Base-by-base conservation (phyloP, 345 rosid species). In the Populus deltoides region DNA sequence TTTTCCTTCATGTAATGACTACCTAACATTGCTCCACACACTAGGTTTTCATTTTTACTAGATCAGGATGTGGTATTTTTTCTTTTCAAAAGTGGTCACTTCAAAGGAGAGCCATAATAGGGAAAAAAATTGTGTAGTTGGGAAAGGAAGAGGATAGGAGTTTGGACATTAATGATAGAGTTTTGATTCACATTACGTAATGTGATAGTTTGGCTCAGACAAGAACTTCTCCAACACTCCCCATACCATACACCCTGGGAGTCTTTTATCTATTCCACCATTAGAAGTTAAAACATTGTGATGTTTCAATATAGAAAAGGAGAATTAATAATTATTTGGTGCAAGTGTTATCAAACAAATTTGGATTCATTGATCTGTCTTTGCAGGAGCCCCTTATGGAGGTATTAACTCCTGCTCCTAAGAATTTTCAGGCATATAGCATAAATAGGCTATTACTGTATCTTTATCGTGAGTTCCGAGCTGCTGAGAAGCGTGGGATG, bases 311-410 rank as follows among this genome's bases (percentile, higher is more conserved):
- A 12, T 22, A 39, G 63, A 49, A 53, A 63, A 35, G 38, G 5
- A 29, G 61, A 66, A 39, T 25, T 29, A 65, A 12, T 73, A 11
- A 55, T 66, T 57, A 38, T 68, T 36, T 47, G 74, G 12, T 45
- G 11, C 25, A 10, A 36, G 17, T 5, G 68, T 35, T 38, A 36
- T 39, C 29, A 0, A 41, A 43, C 20, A 18, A 71, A 33, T 75
- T 66, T 59, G 22, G 18, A 55, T 71, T 67, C 25, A 16, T 51
- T 66, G 25, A 49, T 62, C 27, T 31, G 73, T 72, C 79, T 75
- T 82, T 81, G 79, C 86, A 96, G 98, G 99, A 92, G 85, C 99
- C 98, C 69, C 92, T 92, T 62, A 88, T 89, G 94, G 98, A 93
- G 88, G 98, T 93, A 49, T 90, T 92, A 81, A 83, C 99, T 75